phyloP scores from a whole-genome alignment of 495 filamentous ascomycete species.

The Cryomyces minteri region DNA sequence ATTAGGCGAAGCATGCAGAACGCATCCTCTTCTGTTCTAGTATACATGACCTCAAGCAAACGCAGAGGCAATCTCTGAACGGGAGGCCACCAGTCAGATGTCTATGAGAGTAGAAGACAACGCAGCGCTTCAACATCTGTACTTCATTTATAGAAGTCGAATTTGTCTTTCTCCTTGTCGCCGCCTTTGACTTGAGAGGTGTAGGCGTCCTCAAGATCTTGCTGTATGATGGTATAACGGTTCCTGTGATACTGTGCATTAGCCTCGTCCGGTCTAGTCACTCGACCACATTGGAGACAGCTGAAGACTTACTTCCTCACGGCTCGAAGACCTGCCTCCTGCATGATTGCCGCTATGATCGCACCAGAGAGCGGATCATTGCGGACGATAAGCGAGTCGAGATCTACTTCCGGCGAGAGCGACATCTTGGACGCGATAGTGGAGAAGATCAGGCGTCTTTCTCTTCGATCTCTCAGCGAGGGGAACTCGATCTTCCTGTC shows the following conservation, averaged over 20 bases:
- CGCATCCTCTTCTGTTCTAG: no score
- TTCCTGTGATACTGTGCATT: constrained; percentile 32
- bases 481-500: constrained; percentile 99
- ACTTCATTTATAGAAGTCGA: background rate
- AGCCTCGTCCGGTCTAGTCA: no score
- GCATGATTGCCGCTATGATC: constrained; percentile 97
- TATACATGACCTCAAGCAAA: no score
- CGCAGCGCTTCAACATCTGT: no score
- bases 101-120: no score
- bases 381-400: constrained; percentile 86
- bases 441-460: constrained; percentile 86
- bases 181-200: constrained; percentile 83
- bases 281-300: no score
- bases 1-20: no score
- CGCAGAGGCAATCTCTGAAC: no score
- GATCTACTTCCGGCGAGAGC: constrained; percentile 83
- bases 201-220: constrained; percentile 90
- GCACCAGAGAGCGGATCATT: constrained; percentile 92
- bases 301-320: constrained; percentile 44
- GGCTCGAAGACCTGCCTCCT: constrained; percentile 87
- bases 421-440: constrained; percentile 97
- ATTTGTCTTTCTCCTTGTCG: constrained; percentile 28
- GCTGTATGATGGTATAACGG: constrained; percentile 95
- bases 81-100: no score
- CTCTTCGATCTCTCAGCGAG: constrained; percentile 70